A percentile compares a stretch with the other conserved stretches of the same genome.
phyloP scores from a whole-genome alignment of 768 basidiomycete species.

The Hericium coralloides region DNA sequence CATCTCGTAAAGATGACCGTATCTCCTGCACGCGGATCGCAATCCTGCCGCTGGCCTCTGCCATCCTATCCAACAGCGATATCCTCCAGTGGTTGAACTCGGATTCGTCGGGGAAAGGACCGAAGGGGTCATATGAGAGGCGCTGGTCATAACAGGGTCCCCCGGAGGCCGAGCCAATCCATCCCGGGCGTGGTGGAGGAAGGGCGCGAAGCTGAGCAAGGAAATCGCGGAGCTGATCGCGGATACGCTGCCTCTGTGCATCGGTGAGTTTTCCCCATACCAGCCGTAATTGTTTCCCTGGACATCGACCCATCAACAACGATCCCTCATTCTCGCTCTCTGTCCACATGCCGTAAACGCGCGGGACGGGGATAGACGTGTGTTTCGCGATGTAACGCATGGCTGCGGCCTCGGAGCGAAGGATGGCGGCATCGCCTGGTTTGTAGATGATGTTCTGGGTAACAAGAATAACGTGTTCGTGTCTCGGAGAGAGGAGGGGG shows the following conservation, averaged over 20 bases:
- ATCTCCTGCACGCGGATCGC: not conserved
- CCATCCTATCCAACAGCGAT: not conserved
- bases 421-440: not conserved
- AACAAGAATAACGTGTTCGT: not conserved
- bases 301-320: slow-evolving; percentile 4
- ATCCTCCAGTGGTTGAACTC: slow-evolving; percentile 6
- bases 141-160: not conserved
- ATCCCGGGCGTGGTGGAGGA: not conserved
- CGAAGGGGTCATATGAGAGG: not conserved
- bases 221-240: not conserved
- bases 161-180: not conserved
- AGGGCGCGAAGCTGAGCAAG: slow-evolving; percentile 4
- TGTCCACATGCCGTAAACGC: not conserved
- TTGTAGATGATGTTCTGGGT: not conserved
- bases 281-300: not conserved
- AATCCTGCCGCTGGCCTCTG: not conserved
- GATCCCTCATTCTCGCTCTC: not conserved
- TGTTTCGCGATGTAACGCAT: slow-evolving; percentile 4
- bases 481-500: not conserved
- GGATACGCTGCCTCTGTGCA: not conserved
- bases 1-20: not conserved
- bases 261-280: slow-evolving; percentile 3
- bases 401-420: slow-evolving; percentile 6
- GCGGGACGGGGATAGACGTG: slow-evolving; percentile 12
- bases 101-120: slow-evolving; percentile 4